Evolutionary conservation across 139 green algal genomes (phyloP).

Genomic region (Picochlorum sp.): DNA sequence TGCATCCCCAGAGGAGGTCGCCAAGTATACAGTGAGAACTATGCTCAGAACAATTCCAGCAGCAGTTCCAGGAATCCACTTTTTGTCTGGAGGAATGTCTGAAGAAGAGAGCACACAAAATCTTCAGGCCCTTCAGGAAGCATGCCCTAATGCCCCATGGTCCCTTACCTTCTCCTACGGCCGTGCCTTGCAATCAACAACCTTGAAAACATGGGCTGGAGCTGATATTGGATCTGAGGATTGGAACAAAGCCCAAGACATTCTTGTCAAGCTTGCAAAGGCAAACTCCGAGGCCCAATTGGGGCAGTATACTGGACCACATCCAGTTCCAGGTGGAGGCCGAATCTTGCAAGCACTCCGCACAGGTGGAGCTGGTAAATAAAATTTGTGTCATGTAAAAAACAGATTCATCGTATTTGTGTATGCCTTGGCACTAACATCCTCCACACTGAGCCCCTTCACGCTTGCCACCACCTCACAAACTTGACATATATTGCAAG

Average conservation of each 20-base stretch:
- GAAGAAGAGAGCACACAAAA: conserved; percentile 84
- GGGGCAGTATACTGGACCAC: conserved; percentile 53
- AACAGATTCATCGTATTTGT: conserved; percentile 42
- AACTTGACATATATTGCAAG: conserved; percentile 57
- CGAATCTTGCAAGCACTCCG: conserved; percentile 60
- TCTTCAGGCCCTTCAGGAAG: conserved; percentile 61
- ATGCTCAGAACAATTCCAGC: conserved; percentile 72
- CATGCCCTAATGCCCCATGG: conserved; percentile 71
- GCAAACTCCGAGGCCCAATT: conserved; percentile 69
- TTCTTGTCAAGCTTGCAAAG: conserved; percentile 55
- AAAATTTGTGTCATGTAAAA: background rate
- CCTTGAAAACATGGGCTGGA: conserved; percentile 54
- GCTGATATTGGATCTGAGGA: conserved; percentile 36
- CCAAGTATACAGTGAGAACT: conserved; percentile 69
- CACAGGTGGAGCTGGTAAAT: conserved; percentile 55
- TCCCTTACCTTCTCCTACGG: conserved; percentile 87
- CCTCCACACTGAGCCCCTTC: background rate
- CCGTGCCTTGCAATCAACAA: conserved; percentile 61
- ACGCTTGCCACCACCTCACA: conserved; percentile 54
- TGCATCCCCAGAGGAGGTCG: conserved; percentile 49
- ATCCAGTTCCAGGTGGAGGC: conserved; percentile 59
- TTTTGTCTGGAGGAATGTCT: conserved; percentile 54
- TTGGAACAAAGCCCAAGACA: conserved; percentile 45
- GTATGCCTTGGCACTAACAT: conserved; percentile 28
- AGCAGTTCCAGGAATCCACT: conserved; percentile 34